Conservation (phyloP, 176 grass and related monocot species). For the Pontederia crassipes region DNA sequence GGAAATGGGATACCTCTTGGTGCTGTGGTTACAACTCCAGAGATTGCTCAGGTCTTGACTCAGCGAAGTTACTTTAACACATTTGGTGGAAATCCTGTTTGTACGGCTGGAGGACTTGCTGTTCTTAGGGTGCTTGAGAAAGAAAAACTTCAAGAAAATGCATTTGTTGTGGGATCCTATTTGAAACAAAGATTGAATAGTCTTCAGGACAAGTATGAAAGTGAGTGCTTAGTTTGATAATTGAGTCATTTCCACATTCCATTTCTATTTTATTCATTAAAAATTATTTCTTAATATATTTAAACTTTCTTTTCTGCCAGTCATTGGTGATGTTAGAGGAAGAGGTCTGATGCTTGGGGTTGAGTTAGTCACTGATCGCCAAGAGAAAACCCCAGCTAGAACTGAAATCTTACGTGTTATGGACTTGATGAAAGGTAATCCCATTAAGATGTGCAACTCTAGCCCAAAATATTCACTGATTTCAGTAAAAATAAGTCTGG, state of each 20-base stretch:
- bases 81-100: constrained; percentile 80
- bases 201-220: constrained; percentile 76
- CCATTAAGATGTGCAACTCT: too few relatives aligned
- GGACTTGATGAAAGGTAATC: constrained; percentile 83
- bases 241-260: not conserved
- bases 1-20: constrained; percentile 93
- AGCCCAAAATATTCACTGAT: too few relatives aligned
- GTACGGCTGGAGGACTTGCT: constrained; percentile 65
- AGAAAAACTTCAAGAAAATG: constrained; percentile 81
- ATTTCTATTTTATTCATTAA: not conserved
- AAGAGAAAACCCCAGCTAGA: constrained; percentile 72
- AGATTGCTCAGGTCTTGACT: constrained; percentile 80
- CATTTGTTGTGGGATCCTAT: constrained; percentile 58
- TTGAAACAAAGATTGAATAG: constrained; percentile 56
- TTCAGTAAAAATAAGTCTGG: too few relatives aligned
- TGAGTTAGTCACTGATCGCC: constrained; percentile 66
- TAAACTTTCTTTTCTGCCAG: constrained; percentile 22
- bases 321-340: constrained; percentile 90
- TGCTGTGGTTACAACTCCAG: constrained; percentile 79
- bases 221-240: constrained; percentile 20
- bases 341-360: constrained; percentile 91
- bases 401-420: constrained; percentile 70
- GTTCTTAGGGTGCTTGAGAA: constrained; percentile 75
- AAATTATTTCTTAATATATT: not conserved
- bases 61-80: constrained; percentile 88